Evolutionary conservation across 495 filamentous ascomycete genomes (phyloP).

Genomic region (Tuber brumale): DNA sequence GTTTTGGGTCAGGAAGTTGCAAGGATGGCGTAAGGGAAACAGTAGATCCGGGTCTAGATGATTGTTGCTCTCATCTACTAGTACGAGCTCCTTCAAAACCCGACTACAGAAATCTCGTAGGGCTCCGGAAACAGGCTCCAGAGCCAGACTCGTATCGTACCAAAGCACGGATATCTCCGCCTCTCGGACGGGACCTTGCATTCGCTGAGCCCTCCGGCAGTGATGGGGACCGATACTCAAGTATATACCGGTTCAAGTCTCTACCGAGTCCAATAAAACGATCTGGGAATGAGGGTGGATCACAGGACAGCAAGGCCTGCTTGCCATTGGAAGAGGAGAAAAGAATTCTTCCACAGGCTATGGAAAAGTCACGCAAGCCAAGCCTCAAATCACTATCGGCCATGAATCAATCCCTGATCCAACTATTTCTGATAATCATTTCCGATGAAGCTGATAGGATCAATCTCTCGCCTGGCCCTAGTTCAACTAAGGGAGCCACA

Average conservation of each 20-base stretch:
- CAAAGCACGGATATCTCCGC: not conserved
- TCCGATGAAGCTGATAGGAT: not conserved
- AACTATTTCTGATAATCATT: not conserved
- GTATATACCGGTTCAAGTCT: not conserved
- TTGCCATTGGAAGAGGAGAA: not conserved
- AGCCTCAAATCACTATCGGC: not conserved
- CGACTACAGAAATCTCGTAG: not conserved
- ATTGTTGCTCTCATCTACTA: not conserved
- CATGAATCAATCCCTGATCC: not conserved
- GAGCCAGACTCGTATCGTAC: not conserved
- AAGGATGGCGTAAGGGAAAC: not conserved
- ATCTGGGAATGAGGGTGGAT: not conserved
- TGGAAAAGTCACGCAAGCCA: not conserved
- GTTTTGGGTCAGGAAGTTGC: not conserved
- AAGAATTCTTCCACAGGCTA: not conserved
- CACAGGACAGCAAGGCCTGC: not conserved
- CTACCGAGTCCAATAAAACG: not conserved
- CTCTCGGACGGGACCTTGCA: not conserved
- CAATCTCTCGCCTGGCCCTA: not conserved
- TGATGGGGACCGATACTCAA: not conserved
- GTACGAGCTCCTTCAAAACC: not conserved
- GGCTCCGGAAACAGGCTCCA: not conserved
- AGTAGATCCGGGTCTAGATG: not conserved
- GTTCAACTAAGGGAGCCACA: not conserved
- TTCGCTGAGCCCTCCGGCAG: not conserved